These are phyloP conservation scores for Coemansia asiatica DNA, from an alignment of 192 early-diverging fungal genomes.

Conservation along the genomic window DNA sequence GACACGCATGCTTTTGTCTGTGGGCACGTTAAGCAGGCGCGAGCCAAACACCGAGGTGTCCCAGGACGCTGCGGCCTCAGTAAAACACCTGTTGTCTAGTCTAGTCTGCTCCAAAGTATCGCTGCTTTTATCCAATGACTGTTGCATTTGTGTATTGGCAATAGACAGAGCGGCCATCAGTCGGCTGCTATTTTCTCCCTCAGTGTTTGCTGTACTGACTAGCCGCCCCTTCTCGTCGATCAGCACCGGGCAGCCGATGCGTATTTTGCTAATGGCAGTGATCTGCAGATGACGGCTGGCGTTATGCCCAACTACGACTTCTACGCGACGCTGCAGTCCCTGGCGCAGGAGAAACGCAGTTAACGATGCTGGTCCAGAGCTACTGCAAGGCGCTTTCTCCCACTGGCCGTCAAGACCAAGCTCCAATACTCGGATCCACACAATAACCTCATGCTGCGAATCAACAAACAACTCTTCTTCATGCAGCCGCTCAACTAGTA, in stretches of 20 bases:
- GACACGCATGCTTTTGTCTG: slow-evolving; percentile 60
- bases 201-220: slow-evolving; percentile 12
- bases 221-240: slow-evolving; percentile 65
- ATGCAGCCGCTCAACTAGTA: slow-evolving; percentile 35
- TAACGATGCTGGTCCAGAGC: slow-evolving; percentile 37
- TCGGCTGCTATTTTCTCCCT: background rate
- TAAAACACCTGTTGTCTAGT: slow-evolving; percentile 63
- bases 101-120: slow-evolving; percentile 41
- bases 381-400: slow-evolving; percentile 26
- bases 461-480: slow-evolving; percentile 65
- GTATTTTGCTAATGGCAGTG: slow-evolving; percentile 10
- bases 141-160: slow-evolving; percentile 34
- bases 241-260: slow-evolving; percentile 39
- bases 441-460: slow-evolving; percentile 66
- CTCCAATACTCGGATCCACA: slow-evolving; percentile 68
- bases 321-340: slow-evolving; percentile 72
- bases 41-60: slow-evolving; percentile 75
- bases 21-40: slow-evolving; percentile 63
- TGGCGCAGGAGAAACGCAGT: slow-evolving; percentile 66
- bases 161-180: slow-evolving; percentile 22
- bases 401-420: slow-evolving; percentile 64
- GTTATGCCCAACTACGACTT: slow-evolving; percentile 64
- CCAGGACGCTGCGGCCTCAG: slow-evolving; percentile 64
- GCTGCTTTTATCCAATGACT: slow-evolving; percentile 13
- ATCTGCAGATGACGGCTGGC: slow-evolving; percentile 66